phyloP scores from a whole-genome alignment of 2,329 filamentous ascomycete genomes.

The Leptographium lundbergii region DNA sequence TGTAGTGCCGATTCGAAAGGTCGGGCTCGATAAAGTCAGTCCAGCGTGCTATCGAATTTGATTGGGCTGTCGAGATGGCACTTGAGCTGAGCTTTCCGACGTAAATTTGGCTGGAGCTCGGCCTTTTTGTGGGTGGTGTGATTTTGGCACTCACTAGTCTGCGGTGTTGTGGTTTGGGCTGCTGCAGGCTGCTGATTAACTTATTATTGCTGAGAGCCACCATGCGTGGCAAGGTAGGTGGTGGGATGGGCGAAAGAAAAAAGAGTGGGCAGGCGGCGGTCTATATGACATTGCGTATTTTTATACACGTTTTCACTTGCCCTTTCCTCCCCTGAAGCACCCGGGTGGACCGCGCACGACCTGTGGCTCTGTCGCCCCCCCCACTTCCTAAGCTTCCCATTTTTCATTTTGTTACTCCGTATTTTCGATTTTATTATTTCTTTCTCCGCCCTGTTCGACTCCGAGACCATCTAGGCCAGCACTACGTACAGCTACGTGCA shows the following conservation, averaged over 20 bases:
- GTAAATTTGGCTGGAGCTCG: not conserved
- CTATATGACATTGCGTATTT: slow-evolving; percentile 19
- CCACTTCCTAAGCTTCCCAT: slow-evolving; percentile 5
- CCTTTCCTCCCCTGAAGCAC: slow-evolving; percentile 2
- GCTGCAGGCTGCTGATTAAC: slow-evolving; percentile 1
- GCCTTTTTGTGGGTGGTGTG: not conserved
- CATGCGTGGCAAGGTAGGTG: not conserved
- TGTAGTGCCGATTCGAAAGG: not conserved
- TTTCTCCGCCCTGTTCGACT: not conserved
- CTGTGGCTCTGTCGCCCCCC: slow-evolving; percentile 6
- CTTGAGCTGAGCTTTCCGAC: not conserved
- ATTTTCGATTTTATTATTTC: slow-evolving; percentile 1
- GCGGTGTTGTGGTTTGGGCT: not conserved
- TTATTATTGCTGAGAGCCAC: not conserved
- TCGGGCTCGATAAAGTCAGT: not conserved
- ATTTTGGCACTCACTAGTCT: not conserved
- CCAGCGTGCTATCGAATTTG: not conserved
- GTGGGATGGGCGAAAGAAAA: slow-evolving; percentile 8
- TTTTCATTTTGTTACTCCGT: slow-evolving; percentile 2
- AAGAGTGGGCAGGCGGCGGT: slow-evolving; percentile 15
- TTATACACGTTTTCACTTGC: slow-evolving; percentile 17
- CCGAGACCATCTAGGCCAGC: not conserved
- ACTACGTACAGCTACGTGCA: not conserved
- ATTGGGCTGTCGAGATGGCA: not conserved
- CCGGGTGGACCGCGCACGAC: slow-evolving; percentile 11